Percentiles rank a stretch among this genome's conserved stretches.
These are phyloP conservation scores for Pyrrhoderma noxium DNA, from an alignment of 1,284 basidiomycete species.

Conservation along the genomic window DNA sequence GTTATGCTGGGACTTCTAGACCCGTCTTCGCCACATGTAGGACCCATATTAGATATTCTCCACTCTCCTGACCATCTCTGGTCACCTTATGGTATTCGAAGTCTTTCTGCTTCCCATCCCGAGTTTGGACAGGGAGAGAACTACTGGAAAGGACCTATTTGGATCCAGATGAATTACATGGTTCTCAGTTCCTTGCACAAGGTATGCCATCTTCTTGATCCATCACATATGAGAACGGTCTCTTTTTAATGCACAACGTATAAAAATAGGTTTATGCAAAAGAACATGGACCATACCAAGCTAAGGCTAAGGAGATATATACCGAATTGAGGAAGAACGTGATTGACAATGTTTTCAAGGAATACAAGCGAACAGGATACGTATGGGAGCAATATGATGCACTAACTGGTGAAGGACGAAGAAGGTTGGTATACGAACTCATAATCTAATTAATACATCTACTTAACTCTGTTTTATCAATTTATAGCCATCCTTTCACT, in stretches of 20 bases:
- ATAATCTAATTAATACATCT: conserved; percentile 20
- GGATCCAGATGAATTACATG: conserved; percentile 96
- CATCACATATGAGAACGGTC: background rate
- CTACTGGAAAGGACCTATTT: conserved; percentile 95
- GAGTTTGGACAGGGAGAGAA: conserved; percentile 88
- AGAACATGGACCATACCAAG: conserved; percentile 74
- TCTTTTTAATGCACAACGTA: too few species aligned
- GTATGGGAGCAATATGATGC: conserved; percentile 97
- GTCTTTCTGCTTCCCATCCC: conserved; percentile 77
- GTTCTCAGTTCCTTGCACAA: conserved; percentile 71
- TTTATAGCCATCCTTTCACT: conserved; percentile 76
- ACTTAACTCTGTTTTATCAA: conserved; percentile 12
- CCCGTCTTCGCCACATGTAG: conserved; percentile 70
- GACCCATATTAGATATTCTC: conserved; percentile 72
- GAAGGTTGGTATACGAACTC: conserved; percentile 50
- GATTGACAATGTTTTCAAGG: conserved; percentile 83
- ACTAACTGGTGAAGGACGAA: conserved; percentile 70
- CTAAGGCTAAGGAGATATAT: conserved; percentile 73
- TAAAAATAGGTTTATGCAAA: conserved; percentile 81
- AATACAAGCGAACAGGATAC: conserved; percentile 86
- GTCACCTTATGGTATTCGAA: conserved; percentile 86
- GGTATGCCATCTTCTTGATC: conserved; percentile 41
- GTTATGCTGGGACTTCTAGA: conserved; percentile 78
- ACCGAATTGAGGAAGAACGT: conserved; percentile 73
- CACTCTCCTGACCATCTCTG: conserved; percentile 79